Conservation (phyloP, 441 rosid species). For the Bruguiera hainesii region DNA sequence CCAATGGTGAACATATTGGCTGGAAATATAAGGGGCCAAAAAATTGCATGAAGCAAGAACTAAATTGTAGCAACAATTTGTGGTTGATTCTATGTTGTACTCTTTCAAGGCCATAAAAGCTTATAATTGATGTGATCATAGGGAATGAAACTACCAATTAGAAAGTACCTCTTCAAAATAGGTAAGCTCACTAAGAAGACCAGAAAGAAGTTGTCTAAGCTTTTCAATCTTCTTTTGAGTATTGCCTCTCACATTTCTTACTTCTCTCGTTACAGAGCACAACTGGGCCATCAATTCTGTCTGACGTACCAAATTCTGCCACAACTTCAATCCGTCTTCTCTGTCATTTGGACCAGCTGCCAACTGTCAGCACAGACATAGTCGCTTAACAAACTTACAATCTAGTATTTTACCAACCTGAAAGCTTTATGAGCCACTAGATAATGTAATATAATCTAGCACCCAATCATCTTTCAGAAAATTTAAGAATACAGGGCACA, state of each 20-base stretch:
- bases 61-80: constrained; percentile 12
- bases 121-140: constrained; percentile 14
- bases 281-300: constrained; percentile 94
- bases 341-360: constrained; percentile 57
- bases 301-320: constrained; percentile 95
- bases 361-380: constrained; percentile 46
- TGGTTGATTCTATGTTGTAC: constrained; percentile 7
- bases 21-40: constrained; percentile 30
- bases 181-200: constrained; percentile 93
- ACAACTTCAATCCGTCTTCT: constrained; percentile 72
- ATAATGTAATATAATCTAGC: not conserved
- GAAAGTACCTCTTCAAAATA: constrained; percentile 87
- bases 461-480: not conserved
- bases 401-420: constrained; percentile 7
- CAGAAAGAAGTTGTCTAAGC: constrained; percentile 94
- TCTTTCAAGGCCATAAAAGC: constrained; percentile 15
- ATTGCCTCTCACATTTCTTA: constrained; percentile 93
- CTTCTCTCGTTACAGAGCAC: constrained; percentile 85
- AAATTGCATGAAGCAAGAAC: constrained; percentile 11
- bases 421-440: not conserved
- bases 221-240: constrained; percentile 96
- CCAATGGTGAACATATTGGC: constrained; percentile 92
- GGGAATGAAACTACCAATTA: constrained; percentile 8
- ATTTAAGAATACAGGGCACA: constrained; percentile 5
- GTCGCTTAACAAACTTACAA: constrained; percentile 10